These are phyloP conservation scores for Saccharomyces hybrid DNA, from an alignment of 1,139 yeast genomes.

Conservation along the genomic window DNA sequence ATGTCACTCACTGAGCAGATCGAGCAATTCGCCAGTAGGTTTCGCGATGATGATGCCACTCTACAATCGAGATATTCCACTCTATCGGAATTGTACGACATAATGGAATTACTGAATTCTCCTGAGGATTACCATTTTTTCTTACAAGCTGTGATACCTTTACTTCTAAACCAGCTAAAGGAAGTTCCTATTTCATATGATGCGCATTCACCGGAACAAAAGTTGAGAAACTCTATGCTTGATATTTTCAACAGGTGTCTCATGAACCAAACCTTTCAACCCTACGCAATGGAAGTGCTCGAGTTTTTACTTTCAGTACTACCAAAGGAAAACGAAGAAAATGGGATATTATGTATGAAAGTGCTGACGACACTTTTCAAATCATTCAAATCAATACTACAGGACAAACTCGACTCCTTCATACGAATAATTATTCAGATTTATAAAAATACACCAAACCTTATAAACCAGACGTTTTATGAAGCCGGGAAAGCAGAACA, in stretches of 20 bases:
- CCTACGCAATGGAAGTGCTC: conserved; percentile 55
- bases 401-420: conserved; percentile 72
- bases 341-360: conserved; percentile 87
- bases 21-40: conserved; percentile 31
- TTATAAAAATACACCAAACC: conserved; percentile 71
- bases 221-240: conserved; percentile 63
- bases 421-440: conserved; percentile 68
- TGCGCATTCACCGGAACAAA: conserved; percentile 58
- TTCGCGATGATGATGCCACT: conserved; percentile 20
- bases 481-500: conserved; percentile 13
- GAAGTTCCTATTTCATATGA: conserved; percentile 67
- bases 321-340: conserved; percentile 83
- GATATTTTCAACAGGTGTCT: conserved; percentile 79
- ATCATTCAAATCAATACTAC: conserved; percentile 61
- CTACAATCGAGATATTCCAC: conserved; percentile 21
- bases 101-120: conserved; percentile 75
- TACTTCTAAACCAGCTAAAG: conserved; percentile 51
- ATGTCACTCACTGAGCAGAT: conserved; percentile 22
- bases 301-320: conserved; percentile 55
- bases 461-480: conserved; percentile 59
- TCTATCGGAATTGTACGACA: conserved; percentile 75
- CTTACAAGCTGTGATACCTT: conserved; percentile 52
- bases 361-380: conserved; percentile 84
- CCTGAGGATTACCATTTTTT: conserved; percentile 66
- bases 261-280: conserved; percentile 74